Base-by-base conservation (phyloP, 345 rosid genomes). In the Lumnitzera racemosa region DNA sequence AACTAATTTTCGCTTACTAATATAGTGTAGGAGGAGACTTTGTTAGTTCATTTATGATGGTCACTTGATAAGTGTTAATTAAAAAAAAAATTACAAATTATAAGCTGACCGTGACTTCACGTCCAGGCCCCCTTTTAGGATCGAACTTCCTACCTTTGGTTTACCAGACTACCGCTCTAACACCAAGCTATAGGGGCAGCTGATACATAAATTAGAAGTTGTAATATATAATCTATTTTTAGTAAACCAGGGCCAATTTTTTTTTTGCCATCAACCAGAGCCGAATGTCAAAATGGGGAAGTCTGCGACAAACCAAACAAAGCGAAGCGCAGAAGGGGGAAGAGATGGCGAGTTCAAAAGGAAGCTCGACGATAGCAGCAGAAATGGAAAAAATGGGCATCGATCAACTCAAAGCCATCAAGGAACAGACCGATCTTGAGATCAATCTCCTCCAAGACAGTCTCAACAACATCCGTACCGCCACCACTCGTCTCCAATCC, bases 371-470 rank as follows among this genome's bases (percentile, higher is more conserved):
- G 31, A 61, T 79, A 63, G 56, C 54, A 57, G 76, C 49, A 27
- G 92, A 80, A 50, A 62, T 90, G 85, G 95, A 86, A 81, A 95
- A 82, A 78, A 68, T 90, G 89, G 85, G 91, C 69, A 52, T 84
- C 61, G 99, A 95, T 55, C 95, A 90, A 74, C 83, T 95, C 1
- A 86, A 95, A 80, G 89, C 81, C 10, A 24, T 88, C 24, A 95
- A 90, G 72, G 97, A 95, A 65, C 96, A 95, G 67, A 73, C 86
- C 1, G 97, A 88, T 83, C 71, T 86, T 2, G 97, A 90, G 71
- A 89, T 95, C n/a, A 95, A 86, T 70, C 83, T 95, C 5, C 80
- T 94, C 20, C 95, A 94, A 49, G 99, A 90, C 67, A 94, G 97
- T 65, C 95, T 94, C 61, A 88, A 88, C 78, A 94, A 90, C 87